Base-by-base conservation (phyloP, 83 land plant species). In the Diphasiastrum complanatum region DNA sequence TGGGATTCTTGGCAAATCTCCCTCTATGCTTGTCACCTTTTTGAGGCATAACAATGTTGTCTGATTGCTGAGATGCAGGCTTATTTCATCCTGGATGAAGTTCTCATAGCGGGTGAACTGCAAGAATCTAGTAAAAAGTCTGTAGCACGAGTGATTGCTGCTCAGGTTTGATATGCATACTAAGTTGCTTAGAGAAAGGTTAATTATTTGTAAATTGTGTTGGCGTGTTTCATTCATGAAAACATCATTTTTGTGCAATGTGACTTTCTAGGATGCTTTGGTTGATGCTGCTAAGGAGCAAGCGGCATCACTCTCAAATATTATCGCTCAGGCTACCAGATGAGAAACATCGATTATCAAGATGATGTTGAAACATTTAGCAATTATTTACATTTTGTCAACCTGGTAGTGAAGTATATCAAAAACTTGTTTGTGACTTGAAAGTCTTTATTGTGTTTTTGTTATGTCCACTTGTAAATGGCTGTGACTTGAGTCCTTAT, bases 91-190 rank as follows among this genome's bases (percentile, higher is more conserved):
- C 70, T 91, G 65, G 97, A 91, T 64, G 97, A 91, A 67, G 74
- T 91, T 30, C 60, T 91, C 43, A 84, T 91, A 65, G 97, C 97
- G 51, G 97, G 97, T 24, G 99, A 93, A 68, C 85, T 93, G 30
- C 96, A 89, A 69, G 99, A 93, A 41, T 78, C 99, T 18, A 93
- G 99, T 75, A 93, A 93, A 71, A 93, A 86, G 68, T 89, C 96
- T 6, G 85, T 93, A 47, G 89, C 86, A 43, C 77, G 99, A 27
- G 79, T 93, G 34, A 82, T 93, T 61, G 88, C 96, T 60, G 92
- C 92, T 56, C 99, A 93, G 89, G 98, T 93, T 60, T 32, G 60
- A 28, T 23, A 16, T 19, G 33, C 14, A 24, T 47, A 36, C 54
- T 62, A 47, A 2, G 4, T 60, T 60, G 12, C 45, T 14, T 34